Percentiles rank a stretch among this genome's conserved stretches.
Evolutionary conservation across 2,329 filamentous ascomycete genomes (phyloP).

Genomic region (Colletotrichum sp.): DNA sequence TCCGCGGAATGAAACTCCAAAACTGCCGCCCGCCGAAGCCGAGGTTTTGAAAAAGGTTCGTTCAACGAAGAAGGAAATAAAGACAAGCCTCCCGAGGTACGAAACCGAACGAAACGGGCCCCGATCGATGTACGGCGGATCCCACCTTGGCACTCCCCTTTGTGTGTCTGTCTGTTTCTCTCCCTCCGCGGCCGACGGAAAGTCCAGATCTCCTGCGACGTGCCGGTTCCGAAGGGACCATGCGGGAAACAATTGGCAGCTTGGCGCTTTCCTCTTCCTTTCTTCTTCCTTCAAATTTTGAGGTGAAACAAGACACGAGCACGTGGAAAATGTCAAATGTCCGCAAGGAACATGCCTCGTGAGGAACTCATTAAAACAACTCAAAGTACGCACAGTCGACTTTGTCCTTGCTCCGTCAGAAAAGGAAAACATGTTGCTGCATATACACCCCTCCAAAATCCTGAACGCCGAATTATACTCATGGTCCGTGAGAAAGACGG

Average conservation of each 20-base stretch:
- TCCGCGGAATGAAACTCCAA: background rate
- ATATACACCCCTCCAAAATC: background rate
- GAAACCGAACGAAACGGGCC: background rate
- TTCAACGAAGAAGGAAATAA: background rate
- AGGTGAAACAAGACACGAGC: background rate
- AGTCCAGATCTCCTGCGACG: background rate
- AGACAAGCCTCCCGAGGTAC: background rate
- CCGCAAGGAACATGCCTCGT: background rate
- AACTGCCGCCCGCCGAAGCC: background rate
- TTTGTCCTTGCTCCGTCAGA: background rate
- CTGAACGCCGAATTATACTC: slow-evolving; percentile 3
- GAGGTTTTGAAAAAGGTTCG: background rate
- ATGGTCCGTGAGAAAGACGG: background rate
- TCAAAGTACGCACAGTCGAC: background rate
- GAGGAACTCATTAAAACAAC: background rate
- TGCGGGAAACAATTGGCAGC: background rate
- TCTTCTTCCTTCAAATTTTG: background rate
- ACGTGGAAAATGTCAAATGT: background rate
- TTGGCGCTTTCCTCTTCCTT: background rate
- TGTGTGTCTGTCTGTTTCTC: background rate
- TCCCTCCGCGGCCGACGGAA: background rate
- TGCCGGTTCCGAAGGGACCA: background rate
- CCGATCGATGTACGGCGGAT: background rate
- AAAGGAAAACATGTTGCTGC: background rate
- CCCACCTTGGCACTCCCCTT: background rate